Percentiles rank a stretch among this genome's conserved stretches.
Evolutionary conservation across 192 early-diverging fungal species (phyloP).

Genomic region (Mortierella alpina): DNA sequence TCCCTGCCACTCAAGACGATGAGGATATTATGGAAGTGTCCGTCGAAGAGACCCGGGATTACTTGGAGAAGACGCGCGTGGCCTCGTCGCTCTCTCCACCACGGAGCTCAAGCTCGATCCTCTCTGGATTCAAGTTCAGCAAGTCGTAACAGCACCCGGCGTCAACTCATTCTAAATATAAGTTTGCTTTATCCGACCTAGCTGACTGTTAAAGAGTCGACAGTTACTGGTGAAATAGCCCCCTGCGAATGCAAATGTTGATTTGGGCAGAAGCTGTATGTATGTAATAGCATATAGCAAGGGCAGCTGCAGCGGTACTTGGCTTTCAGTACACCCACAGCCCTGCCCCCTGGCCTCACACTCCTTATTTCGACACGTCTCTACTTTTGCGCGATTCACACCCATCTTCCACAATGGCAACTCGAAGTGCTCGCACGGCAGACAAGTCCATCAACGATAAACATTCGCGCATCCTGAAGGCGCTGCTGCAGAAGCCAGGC

Average conservation of each 20-base stretch:
- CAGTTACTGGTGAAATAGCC: neutral
- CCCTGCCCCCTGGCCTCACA: too few relatives aligned
- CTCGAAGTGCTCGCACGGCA: conserved; percentile 70
- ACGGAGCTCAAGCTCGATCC: conserved; percentile 19
- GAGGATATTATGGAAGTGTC: conserved; percentile 15
- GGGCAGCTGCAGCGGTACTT: too few relatives aligned
- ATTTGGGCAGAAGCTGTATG: too few relatives aligned
- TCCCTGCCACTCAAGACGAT: conserved; percentile 39
- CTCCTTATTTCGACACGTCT: too few relatives aligned
- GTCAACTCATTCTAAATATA: neutral
- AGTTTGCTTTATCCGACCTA: neutral
- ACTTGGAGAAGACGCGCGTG: conserved; percentile 36
- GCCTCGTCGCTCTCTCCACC: conserved; percentile 20
- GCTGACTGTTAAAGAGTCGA: neutral
- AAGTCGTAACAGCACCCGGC: neutral
- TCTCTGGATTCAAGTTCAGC: conserved; percentile 50
- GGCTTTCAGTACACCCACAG: too few relatives aligned
- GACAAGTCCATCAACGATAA: conserved; percentile 78
- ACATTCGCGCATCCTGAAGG: conserved; percentile 75
- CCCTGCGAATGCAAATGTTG: neutral
- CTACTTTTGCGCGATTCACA: too few relatives aligned
- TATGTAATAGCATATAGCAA: too few relatives aligned
- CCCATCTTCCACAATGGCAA: conserved; percentile 57
- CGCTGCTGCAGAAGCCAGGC: conserved; percentile 70
- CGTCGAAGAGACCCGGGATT: conserved; percentile 36